These are phyloP conservation scores for Anisodus acutangulus DNA, from an alignment of 257 asterid species.

Conservation along the genomic window DNA sequence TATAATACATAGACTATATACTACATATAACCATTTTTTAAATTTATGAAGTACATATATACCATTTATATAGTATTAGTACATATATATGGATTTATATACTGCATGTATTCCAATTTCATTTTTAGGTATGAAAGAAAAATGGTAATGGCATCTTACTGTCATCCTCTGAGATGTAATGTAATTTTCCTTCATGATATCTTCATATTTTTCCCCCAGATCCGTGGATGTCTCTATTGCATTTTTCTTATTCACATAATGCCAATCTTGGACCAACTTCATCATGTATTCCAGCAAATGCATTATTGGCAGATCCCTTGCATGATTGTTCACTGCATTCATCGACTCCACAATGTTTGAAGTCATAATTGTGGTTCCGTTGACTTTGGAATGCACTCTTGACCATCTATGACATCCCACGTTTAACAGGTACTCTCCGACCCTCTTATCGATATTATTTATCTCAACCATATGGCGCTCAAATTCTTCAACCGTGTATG, in stretches of 20 bases:
- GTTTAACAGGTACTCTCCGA: neutral
- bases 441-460: neutral
- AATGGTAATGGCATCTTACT: constrained; percentile 19
- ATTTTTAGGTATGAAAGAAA: neutral
- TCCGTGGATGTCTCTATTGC: neutral
- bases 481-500: constrained; percentile 23
- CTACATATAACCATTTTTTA: neutral
- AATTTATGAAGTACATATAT: neutral
- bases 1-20: neutral
- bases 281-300: constrained; percentile 15
- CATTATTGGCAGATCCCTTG: neutral
- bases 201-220: neutral
- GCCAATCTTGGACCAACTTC: constrained; percentile 16
- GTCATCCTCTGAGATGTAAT: neutral
- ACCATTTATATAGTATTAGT: neutral
- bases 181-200: neutral
- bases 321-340: neutral
- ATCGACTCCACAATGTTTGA: constrained; percentile 13
- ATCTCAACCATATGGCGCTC: constrained; percentile 19
- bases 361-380: neutral
- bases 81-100: neutral
- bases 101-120: neutral
- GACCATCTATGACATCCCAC: constrained; percentile 10
- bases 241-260: neutral
- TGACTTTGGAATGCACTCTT: constrained; percentile 6